Evolutionary conservation across 2,329 filamentous ascomycete species (phyloP), one percentile per base, ranked within the genome.

Genomic region (Pleoardoris graminearum): DNA sequence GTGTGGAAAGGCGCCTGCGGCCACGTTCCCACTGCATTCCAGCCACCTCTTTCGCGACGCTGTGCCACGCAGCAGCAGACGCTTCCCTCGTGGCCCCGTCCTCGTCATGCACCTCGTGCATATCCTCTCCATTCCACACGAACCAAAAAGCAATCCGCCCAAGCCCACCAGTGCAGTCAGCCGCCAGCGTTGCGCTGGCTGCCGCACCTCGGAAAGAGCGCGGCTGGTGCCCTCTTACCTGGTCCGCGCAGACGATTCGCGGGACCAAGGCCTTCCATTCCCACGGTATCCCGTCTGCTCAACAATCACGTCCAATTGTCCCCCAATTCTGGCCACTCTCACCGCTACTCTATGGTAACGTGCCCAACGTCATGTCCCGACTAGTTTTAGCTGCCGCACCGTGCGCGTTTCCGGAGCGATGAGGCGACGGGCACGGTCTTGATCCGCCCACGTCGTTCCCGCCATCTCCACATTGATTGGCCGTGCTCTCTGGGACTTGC

Each of bases 401-500:
- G n/a, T n/a, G n/a, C 37, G 37, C 43, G 43, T 35, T 29, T 29
- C 46, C n/a, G n/a, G n/a, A 41, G 46, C 39, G 33, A 51, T 48
- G 32, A 48, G 48, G 57, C 54, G 54, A 57, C 57, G 7, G 19
- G 23, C 19, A 45, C 50, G 35, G 52, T 33, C 48, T 55, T 52
- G 58, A 57, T 53, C 60, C 61, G 55, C 29, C 51, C 44, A 36
- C 17, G 17, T 43, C 47, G 21, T 43, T 50, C 53, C 14, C n/a
- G 22, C 54, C 11, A 12, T 48, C 56, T 23, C 45, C 25, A 19
- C n/a, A 4, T 11, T 36, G 17, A 63, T 65, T 64, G 57, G 62
- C 55, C 39, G n/a, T 22, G 16, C 21, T 3, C 42, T 41, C 16
- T 21, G 11, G 43, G 36, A 52, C 60, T 63, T 67, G 66, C 61